These are phyloP conservation scores for Fennellomyces sp. DNA, from an alignment of 371 early-diverging fungal species.

Conservation along the genomic window DNA sequence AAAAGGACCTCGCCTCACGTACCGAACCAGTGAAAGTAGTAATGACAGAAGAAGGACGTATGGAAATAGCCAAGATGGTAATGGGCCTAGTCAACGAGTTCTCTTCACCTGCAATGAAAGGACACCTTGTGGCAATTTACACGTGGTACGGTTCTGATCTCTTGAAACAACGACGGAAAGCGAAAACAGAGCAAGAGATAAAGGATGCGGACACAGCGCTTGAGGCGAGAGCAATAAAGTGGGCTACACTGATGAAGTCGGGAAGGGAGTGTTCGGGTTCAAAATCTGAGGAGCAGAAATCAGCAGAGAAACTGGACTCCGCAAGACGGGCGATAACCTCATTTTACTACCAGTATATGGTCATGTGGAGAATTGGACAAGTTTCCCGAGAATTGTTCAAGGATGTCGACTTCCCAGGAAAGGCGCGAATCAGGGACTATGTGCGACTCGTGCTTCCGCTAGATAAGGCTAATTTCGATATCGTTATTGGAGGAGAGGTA, in stretches of 20 bases:
- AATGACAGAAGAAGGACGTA: background rate
- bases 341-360: conserved; percentile 12
- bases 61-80: background rate
- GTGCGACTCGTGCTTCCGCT: no score
- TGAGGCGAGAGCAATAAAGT: background rate
- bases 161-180: no score
- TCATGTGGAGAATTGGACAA: conserved; percentile 10
- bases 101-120: background rate
- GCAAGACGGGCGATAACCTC: background rate
- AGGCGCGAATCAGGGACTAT: conserved; percentile 1
- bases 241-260: background rate
- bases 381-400: conserved; percentile 5
- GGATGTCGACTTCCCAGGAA: conserved; percentile 12
- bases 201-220: background rate
- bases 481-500: background rate
- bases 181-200: no score
- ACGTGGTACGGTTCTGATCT: background rate
- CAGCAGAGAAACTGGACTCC: background rate
- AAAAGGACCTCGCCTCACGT: no score
- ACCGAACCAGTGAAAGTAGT: background rate
- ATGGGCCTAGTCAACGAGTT: background rate
- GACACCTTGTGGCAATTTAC: background rate
- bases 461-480: conserved; percentile 6
- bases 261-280: background rate
- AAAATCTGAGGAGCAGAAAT: background rate